Evolutionary conservation across 2,329 filamentous ascomycete genomes (phyloP).

Genomic region (Penicillium corylophilum): DNA sequence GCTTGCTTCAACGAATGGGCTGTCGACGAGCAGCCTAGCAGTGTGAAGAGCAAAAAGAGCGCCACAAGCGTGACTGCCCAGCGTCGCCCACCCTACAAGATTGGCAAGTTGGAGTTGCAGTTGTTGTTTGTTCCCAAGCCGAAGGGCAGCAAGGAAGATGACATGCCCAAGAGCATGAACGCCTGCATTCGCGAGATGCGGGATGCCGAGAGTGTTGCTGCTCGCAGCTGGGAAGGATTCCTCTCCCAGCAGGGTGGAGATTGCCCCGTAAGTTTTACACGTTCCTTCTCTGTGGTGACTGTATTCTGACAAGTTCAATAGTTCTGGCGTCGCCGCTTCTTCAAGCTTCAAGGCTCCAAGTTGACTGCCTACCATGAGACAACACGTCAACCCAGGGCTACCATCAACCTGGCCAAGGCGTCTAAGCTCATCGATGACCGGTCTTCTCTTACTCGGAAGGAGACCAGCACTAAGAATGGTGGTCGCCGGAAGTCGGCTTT

Average conservation of each 20-base stretch:
- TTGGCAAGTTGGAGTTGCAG: slow-evolving; percentile 92
- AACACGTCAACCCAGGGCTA: slow-evolving; percentile 90
- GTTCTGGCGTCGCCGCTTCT: slow-evolving; percentile 98
- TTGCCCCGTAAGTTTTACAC: slow-evolving; percentile 72
- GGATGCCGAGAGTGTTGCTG: slow-evolving; percentile 77
- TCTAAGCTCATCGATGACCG: slow-evolving; percentile 92
- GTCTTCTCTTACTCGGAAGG: slow-evolving; percentile 76
- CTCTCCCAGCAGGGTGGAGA: slow-evolving; percentile 97
- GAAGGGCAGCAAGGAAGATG: slow-evolving; percentile 80
- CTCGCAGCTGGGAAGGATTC: slow-evolving; percentile 80
- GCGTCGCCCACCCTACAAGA: slow-evolving; percentile 84
- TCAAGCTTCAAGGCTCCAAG: slow-evolving; percentile 87
- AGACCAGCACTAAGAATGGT: slow-evolving; percentile 72
- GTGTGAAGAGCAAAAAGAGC: slow-evolving; percentile 90
- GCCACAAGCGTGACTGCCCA: slow-evolving; percentile 58
- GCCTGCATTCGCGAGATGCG: slow-evolving; percentile 90
- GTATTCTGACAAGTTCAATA: slow-evolving; percentile 41
- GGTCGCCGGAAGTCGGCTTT: slow-evolving; percentile 90
- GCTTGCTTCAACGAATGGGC: slow-evolving; percentile 99
- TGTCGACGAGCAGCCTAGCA: slow-evolving; percentile 78
- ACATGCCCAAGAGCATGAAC: slow-evolving; percentile 99
- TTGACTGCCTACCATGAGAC: slow-evolving; percentile 95
- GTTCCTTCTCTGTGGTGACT: neutral
- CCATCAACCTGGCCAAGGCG: slow-evolving; percentile 93
- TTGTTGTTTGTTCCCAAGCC: slow-evolving; percentile 92